A percentile compares a stretch with the other conserved stretches of the same genome.
These are phyloP conservation scores for Fagopyrum tataricum DNA, from an alignment of 148 eudicot genomes.

Conservation along the genomic window DNA sequence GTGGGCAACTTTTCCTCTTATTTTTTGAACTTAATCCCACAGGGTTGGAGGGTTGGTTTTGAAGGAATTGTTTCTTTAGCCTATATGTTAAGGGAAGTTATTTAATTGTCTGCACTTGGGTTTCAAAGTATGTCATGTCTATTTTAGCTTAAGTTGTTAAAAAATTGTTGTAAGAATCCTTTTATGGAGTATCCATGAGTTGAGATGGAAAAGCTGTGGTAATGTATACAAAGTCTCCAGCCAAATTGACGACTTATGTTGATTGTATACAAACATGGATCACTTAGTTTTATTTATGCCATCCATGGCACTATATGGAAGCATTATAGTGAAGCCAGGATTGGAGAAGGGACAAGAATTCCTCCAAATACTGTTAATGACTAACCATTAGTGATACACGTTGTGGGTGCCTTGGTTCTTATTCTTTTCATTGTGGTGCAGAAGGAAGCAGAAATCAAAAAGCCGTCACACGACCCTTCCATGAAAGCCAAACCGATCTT, in stretches of 20 bases:
- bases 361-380: neutral
- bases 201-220: neutral
- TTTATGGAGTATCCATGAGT: neutral
- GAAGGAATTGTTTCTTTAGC: neutral
- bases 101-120: neutral
- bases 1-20: neutral
- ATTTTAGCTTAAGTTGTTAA: neutral
- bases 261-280: neutral
- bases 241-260: neutral
- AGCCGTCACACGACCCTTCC: constrained; percentile 24
- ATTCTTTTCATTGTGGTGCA: constrained; percentile 25
- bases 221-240: neutral
- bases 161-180: neutral
- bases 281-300: neutral
- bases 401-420: neutral
- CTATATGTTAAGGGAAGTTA: neutral
- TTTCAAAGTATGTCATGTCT: neutral
- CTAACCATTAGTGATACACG: neutral
- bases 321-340: neutral
- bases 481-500: constrained; percentile 41
- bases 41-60: too few species aligned
- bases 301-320: neutral
- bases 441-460: constrained; percentile 33
- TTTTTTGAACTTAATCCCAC: too few species aligned
- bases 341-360: neutral